phyloP scores from a whole-genome alignment of 2,329 filamentous ascomycete genomes.

The Trichophyton rubrum region DNA sequence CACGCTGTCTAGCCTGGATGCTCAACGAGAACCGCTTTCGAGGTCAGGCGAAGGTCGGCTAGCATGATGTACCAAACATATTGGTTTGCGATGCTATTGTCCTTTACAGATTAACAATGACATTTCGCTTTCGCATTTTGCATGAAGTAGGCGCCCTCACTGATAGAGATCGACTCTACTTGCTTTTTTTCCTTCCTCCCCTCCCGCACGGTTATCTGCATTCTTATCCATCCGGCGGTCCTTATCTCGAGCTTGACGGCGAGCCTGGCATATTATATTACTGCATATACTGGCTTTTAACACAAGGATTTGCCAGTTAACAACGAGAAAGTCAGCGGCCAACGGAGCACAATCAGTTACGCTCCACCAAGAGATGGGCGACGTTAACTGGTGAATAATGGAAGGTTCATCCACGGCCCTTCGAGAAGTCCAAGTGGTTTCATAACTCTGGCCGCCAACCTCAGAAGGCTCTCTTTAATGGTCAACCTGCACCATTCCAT shows the following conservation, averaged over 20 bases:
- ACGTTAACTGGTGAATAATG: neutral
- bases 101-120: too few species aligned
- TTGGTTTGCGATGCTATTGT: neutral
- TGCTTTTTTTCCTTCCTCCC: neutral
- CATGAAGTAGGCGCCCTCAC: neutral
- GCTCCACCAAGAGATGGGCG: neutral
- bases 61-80: neutral
- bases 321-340: neutral
- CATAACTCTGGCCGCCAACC: neutral
- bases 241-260: neutral
- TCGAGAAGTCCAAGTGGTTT: conserved; percentile 1
- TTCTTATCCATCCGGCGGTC: neutral
- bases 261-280: neutral
- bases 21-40: neutral
- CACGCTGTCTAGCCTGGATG: neutral
- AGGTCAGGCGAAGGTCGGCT: neutral
- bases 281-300: neutral
- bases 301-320: neutral
- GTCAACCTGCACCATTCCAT: neutral
- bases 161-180: neutral
- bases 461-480: neutral
- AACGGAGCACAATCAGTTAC: neutral
- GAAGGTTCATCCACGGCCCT: neutral
- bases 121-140: neutral
- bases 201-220: neutral